These are phyloP conservation scores for Ascochyta pisi DNA, from an alignment of 2,329 filamentous ascomycete species.

Conservation along the genomic window DNA sequence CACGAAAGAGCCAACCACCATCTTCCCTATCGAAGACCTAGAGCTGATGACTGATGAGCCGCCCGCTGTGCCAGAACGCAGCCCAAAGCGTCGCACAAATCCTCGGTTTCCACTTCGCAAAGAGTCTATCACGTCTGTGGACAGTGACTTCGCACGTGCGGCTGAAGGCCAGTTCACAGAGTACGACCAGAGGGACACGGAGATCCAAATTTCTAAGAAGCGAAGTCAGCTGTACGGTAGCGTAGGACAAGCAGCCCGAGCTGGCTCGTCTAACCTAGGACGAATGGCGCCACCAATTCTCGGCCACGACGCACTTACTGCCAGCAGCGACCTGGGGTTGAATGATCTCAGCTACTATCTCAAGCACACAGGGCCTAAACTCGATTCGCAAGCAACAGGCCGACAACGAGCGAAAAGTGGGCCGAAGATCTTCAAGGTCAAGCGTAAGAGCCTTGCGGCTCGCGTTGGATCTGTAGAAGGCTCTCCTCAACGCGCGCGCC, in stretches of 20 bases:
- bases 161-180: constrained; percentile 34
- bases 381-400: constrained; percentile 14
- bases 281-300: constrained; percentile 44
- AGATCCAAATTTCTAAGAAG: constrained; percentile 20
- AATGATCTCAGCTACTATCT: constrained; percentile 43
- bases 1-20: constrained; percentile 18
- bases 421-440: constrained; percentile 35
- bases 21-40: constrained; percentile 27
- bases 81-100: constrained; percentile 32
- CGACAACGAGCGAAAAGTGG: constrained; percentile 26
- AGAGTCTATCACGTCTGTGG: constrained; percentile 21
- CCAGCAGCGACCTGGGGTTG: constrained; percentile 32
- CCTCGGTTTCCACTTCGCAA: constrained; percentile 23
- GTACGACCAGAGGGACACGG: constrained; percentile 25
- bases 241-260: constrained; percentile 24
- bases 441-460: constrained; percentile 33
- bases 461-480: constrained; percentile 32
- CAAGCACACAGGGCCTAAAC: constrained; percentile 38
- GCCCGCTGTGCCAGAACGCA: constrained; percentile 33
- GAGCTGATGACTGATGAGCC: constrained; percentile 17
- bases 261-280: constrained; percentile 29
- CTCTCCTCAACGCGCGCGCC: constrained; percentile 24
- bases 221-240: constrained; percentile 7
- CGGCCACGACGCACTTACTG: constrained; percentile 39
- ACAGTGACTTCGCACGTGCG: constrained; percentile 33